A percentile compares a stretch with the other conserved stretches of the same genome.
Conservation (phyloP, 495 filamentous ascomycete species). For the Penicillium nucicola region DNA sequence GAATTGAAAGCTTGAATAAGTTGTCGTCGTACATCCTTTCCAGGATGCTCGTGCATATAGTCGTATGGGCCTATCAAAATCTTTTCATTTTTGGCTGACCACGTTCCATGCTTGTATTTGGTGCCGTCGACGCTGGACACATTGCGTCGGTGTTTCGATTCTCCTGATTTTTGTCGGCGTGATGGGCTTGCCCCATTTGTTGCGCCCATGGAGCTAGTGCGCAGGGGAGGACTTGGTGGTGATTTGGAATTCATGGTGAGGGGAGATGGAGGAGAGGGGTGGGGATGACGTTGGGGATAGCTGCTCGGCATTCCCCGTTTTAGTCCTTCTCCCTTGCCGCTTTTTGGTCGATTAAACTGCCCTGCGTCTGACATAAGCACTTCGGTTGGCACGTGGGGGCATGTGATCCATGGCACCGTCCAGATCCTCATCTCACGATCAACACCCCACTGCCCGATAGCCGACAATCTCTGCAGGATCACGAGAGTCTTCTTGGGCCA, state of each 20-base stretch:
- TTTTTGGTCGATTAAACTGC: no score
- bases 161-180: constrained; percentile 47
- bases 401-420: no score
- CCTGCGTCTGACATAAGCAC: no score
- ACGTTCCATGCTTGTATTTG: constrained; percentile 52
- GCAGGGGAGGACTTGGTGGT: constrained; percentile 65
- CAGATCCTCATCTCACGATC: no score
- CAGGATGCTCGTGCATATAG: constrained; percentile 80
- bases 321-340: no score
- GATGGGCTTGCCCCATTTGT: constrained; percentile 27
- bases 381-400: no score
- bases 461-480: no score
- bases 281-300: neutral
- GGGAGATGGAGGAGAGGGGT: constrained; percentile 1
- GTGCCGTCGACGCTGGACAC: constrained; percentile 48
- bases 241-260: constrained; percentile 19
- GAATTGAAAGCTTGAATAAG: constrained; percentile 87
- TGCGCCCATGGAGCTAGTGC: constrained; percentile 64
- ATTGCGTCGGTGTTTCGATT: constrained; percentile 36
- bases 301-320: no score
- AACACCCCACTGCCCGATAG: no score
- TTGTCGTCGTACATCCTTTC: constrained; percentile 85
- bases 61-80: constrained; percentile 84
- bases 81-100: constrained; percentile 70
- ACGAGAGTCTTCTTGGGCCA: no score